A percentile compares a stretch with the other conserved stretches of the same genome.
phyloP scores from a whole-genome alignment of 805 yeast genomes.

The Candida sphagnicola region DNA sequence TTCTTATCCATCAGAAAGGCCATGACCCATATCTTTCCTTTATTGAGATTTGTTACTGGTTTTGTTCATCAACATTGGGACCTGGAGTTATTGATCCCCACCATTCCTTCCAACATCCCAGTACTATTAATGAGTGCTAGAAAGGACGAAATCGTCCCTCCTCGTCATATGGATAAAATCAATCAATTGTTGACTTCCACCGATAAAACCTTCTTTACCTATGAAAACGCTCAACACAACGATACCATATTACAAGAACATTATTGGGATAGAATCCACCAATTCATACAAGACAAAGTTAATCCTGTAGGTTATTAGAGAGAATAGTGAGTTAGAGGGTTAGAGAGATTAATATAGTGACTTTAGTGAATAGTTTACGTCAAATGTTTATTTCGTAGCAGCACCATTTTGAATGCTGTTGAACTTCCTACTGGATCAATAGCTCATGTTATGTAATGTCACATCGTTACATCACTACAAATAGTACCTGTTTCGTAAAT shows the following conservation, averaged over 20 bases:
- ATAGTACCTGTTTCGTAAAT: neutral
- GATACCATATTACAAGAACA: constrained; percentile 73
- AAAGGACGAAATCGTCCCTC: constrained; percentile 89
- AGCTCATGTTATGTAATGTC: too few relatives aligned
- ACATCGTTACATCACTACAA: neutral
- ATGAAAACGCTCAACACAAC: constrained; percentile 68
- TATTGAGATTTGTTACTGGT: constrained; percentile 48
- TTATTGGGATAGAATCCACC: constrained; percentile 70
- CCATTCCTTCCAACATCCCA: constrained; percentile 54
- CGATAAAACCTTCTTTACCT: constrained; percentile 51
- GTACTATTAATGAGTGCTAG: constrained; percentile 68
- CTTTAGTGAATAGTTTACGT: too few relatives aligned
- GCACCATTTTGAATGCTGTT: too few relatives aligned
- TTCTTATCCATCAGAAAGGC: constrained; percentile 70
- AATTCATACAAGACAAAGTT: constrained; percentile 46
- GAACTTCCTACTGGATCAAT: too few relatives aligned
- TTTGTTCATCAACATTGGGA: constrained; percentile 84
- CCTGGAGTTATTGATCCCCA: constrained; percentile 56
- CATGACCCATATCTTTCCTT: constrained; percentile 72
- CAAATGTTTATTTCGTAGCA: too few relatives aligned
- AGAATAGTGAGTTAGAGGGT: too few relatives aligned
- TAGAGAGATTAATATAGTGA: too few relatives aligned
- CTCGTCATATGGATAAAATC: constrained; percentile 66
- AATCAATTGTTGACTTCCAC: constrained; percentile 48
- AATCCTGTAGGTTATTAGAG: constrained; percentile 36